Conservation (phyloP, 2,329 filamentous ascomycete species). For the Monilinia vaccinii-corymbosi region DNA sequence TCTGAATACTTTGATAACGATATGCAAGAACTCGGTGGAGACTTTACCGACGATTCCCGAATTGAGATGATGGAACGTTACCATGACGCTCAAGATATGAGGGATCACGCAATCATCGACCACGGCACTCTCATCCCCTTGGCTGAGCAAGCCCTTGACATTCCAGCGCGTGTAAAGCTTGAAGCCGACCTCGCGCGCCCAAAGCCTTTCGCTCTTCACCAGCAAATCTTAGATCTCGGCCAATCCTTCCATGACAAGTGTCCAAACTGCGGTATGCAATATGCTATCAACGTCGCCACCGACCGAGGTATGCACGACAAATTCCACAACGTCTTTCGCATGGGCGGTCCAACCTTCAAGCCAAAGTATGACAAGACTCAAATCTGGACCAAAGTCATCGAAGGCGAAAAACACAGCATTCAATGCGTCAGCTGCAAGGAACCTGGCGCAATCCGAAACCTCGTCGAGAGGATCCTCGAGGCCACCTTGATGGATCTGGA, state of each 20-base stretch:
- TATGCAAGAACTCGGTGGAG: neutral
- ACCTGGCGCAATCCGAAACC: neutral
- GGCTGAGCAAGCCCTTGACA: neutral
- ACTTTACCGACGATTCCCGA: neutral
- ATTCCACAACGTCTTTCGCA: constrained; percentile 7
- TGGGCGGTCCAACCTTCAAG: neutral
- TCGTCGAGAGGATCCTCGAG: neutral
- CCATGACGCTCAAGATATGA: constrained; percentile 4
- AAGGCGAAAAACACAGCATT: neutral
- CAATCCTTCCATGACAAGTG: constrained; percentile 10
- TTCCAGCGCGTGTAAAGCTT: neutral
- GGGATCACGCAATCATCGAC: neutral
- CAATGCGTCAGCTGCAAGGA: neutral
- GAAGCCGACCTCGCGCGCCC: neutral
- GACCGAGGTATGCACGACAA: constrained; percentile 13
- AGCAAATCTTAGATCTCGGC: constrained; percentile 16
- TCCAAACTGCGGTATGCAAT: constrained; percentile 14
- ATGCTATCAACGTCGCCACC: constrained; percentile 8
- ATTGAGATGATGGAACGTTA: neutral
- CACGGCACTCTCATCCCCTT: neutral
- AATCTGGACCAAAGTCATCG: constrained; percentile 1
- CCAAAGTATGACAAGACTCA: neutral
- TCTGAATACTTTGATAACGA: neutral
- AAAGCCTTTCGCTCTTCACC: neutral
- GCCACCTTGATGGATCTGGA: constrained; percentile 5